Evolutionary conservation across 2,329 filamentous ascomycete genomes (phyloP).

Genomic region (Chaetomiaceae sp.): DNA sequence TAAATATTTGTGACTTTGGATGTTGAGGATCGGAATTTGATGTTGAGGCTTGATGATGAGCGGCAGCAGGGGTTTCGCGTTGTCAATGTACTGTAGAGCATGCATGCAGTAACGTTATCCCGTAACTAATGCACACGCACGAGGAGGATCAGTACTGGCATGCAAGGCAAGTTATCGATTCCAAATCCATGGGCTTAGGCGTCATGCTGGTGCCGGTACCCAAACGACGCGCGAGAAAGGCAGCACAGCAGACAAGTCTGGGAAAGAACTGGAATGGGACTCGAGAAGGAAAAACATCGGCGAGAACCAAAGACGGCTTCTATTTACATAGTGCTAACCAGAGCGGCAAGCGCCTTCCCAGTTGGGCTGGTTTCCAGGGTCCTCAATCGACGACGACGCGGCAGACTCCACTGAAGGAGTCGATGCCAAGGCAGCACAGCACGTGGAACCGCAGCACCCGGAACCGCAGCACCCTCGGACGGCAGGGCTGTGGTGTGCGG

Average conservation of each 20-base stretch:
- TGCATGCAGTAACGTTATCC: no score
- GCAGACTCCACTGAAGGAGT: neutral
- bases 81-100: neutral
- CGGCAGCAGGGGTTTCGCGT: neutral
- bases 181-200: neutral
- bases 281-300: neutral
- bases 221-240: neutral
- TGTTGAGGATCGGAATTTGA: neutral
- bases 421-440: neutral
- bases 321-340: no score
- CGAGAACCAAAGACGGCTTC: neutral
- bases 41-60: no score
- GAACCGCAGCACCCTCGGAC: no score
- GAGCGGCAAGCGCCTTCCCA: constrained; percentile 7
- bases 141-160: no score
- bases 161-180: neutral
- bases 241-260: neutral
- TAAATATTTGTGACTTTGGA: no score
- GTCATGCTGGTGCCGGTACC: neutral
- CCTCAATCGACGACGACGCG: neutral
- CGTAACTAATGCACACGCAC: no score
- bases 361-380: constrained; percentile 4
- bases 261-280: no score
- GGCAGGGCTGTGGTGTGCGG: no score
- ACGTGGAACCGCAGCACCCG: no score